Conservation (phyloP, 2,329 filamentous ascomycete genomes). For the Rutstroemia sydowiana region DNA sequence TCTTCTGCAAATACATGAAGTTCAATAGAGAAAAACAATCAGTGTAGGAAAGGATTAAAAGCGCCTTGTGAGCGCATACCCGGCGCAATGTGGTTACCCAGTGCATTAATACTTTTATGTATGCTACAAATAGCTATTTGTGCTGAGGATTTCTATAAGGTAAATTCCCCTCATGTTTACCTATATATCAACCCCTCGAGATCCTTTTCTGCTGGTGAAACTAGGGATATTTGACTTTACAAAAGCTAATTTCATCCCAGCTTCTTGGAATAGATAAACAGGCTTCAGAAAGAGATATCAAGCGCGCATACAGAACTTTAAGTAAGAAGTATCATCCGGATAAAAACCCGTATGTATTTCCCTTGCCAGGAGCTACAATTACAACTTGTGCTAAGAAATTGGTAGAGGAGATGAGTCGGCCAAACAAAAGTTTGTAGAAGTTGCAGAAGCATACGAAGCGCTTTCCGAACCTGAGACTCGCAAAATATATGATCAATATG, state of each 20-base stretch:
- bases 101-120: conserved; percentile 45
- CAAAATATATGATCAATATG: conserved; percentile 88
- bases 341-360: conserved; percentile 77
- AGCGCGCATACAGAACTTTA: conserved; percentile 82
- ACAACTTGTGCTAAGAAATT: not conserved
- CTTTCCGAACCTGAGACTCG: conserved; percentile 74
- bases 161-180: conserved; percentile 39
- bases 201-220: not conserved
- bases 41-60: conserved; percentile 2
- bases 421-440: conserved; percentile 84
- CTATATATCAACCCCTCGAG: not conserved
- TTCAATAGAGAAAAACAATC: not conserved
- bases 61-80: conserved; percentile 15
- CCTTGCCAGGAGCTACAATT: not conserved
- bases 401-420: conserved; percentile 68
- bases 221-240: not conserved
- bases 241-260: conserved; percentile 35
- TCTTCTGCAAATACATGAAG: not conserved
- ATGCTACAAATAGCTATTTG: conserved; percentile 48
- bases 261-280: conserved; percentile 72
- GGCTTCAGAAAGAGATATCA: conserved; percentile 81
- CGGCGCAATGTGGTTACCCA: conserved; percentile 43
- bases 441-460: conserved; percentile 92
- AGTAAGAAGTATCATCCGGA: conserved; percentile 97
- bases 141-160: conserved; percentile 74